Percentiles rank a stretch among this genome's conserved stretches.
Conservation (phyloP, 1,139 yeast genomes). For the Blastobotrys ciferrii region DNA sequence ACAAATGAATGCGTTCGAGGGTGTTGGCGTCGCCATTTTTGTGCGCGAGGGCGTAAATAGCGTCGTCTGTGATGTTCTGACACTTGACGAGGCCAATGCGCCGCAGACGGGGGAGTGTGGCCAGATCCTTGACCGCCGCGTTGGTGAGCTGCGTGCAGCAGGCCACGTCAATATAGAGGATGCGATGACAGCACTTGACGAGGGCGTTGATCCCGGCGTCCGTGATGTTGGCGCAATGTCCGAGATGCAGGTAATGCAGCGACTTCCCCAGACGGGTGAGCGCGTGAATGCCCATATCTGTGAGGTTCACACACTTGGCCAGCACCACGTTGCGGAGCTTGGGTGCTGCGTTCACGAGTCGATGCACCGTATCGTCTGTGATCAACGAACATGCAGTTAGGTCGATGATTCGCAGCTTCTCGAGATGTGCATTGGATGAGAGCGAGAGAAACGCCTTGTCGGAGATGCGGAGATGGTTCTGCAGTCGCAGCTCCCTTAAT, state of each 20-base stretch:
- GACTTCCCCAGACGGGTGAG: constrained; percentile 74
- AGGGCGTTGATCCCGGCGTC: constrained; percentile 80
- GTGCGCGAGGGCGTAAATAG: constrained; percentile 73
- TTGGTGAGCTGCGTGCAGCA: constrained; percentile 91
- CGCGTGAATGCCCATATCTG: constrained; percentile 77
- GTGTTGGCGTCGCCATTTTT: constrained; percentile 39
- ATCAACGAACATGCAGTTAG: constrained; percentile 81
- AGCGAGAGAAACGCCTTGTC: constrained; percentile 48
- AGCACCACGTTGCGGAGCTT: constrained; percentile 81
- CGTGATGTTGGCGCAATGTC: constrained; percentile 89
- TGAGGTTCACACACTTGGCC: constrained; percentile 84
- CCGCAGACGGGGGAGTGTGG: constrained; percentile 74
- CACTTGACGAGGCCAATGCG: constrained; percentile 95
- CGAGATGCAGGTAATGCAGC: constrained; percentile 86
- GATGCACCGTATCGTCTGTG: constrained; percentile 75
- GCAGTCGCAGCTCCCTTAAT: constrained; percentile 78
- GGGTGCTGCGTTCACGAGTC: constrained; percentile 75
- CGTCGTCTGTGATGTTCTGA: constrained; percentile 80
- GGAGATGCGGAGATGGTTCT: constrained; percentile 68
- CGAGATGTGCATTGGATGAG: constrained; percentile 36
- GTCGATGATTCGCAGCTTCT: constrained; percentile 72
- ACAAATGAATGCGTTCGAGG: constrained; percentile 89
- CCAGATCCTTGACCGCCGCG: constrained; percentile 72
- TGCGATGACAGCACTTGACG: constrained; percentile 75
- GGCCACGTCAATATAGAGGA: constrained; percentile 92